Evolutionary conservation across 164 flowering plant genomes (phyloP).

Genomic region (Saururus chinensis): DNA sequence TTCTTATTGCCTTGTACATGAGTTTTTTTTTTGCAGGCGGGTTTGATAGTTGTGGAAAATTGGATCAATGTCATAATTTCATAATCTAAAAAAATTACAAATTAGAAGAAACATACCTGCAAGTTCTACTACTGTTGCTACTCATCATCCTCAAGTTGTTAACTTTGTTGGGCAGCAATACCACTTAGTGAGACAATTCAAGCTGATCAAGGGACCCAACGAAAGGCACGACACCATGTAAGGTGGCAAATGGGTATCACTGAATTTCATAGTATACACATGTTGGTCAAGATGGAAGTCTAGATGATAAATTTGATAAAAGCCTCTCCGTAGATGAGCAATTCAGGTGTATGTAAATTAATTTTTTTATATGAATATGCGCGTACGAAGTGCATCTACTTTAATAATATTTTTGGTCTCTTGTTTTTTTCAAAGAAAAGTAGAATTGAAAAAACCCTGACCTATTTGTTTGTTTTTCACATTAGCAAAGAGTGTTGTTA

Average conservation of each 20-base stretch:
- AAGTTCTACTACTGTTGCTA: conserved; percentile 17
- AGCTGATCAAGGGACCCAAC: conserved; percentile 65
- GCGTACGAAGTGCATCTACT: no score
- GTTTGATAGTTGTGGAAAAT: conserved; percentile 62
- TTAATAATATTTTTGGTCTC: no score
- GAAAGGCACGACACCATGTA: conserved; percentile 99
- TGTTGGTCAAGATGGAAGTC: not conserved
- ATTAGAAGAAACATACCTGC: conserved; percentile 43
- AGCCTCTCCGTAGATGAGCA: not conserved
- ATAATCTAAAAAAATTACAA: conserved; percentile 74
- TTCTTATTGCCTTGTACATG: not conserved
- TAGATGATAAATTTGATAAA: not conserved
- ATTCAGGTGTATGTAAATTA: not conserved
- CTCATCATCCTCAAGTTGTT: conserved; percentile 21
- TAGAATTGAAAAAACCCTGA: not conserved
- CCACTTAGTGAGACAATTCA: conserved; percentile 22
- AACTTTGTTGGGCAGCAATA: conserved; percentile 20
- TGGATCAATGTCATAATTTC: conserved; percentile 74
- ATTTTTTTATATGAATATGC: no score
- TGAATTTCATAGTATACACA: not conserved
- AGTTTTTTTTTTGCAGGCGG: conserved; percentile 47
- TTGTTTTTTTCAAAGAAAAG: no score
- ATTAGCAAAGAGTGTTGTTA: not conserved
- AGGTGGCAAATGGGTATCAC: conserved; percentile 66
- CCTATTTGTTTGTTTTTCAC: not conserved